Percentiles rank a stretch among this genome's conserved stretches.
Conservation (phyloP, 2,329 filamentous ascomycete species). For the Magnaporthales sp. region DNA sequence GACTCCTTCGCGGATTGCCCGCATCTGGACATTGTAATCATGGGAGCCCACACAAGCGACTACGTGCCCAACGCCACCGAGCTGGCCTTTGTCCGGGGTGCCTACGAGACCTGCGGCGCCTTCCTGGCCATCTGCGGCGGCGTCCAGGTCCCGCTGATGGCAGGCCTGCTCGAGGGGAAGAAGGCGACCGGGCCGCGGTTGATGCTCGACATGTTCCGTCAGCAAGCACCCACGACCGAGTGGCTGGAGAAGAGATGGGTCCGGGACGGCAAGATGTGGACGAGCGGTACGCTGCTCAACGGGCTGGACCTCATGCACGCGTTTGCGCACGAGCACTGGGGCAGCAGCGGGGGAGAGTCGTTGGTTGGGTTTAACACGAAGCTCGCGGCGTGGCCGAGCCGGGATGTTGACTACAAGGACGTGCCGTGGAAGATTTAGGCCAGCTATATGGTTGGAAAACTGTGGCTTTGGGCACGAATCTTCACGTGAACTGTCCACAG, state of each 20-base stretch:
- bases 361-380: conserved; percentile 14
- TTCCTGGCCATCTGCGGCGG: conserved; percentile 32
- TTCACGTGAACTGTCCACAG: neutral
- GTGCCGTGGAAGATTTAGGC: conserved; percentile 4
- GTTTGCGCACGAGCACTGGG: conserved; percentile 20
- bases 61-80: conserved; percentile 24
- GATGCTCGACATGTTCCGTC: conserved; percentile 17
- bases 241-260: conserved; percentile 30
- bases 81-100: conserved; percentile 25
- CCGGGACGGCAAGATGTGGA: conserved; percentile 27
- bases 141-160: conserved; percentile 19
- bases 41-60: conserved; percentile 23
- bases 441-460: neutral
- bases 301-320: conserved; percentile 24
- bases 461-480: neutral
- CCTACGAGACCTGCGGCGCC: conserved; percentile 22
- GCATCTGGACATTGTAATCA: conserved; percentile 29
- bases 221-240: conserved; percentile 18
- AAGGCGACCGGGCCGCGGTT: conserved; percentile 25
- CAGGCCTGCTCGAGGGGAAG: conserved; percentile 27
- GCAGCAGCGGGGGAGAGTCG: conserved; percentile 7
- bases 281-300: conserved; percentile 23
- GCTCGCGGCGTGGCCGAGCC: conserved; percentile 16
- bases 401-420: conserved; percentile 25
- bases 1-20: conserved; percentile 30